Percentiles rank a stretch among this genome's conserved stretches.
These are phyloP conservation scores for Mortierella sp. DNA, from an alignment of 371 early-diverging fungal species.

Conservation along the genomic window DNA sequence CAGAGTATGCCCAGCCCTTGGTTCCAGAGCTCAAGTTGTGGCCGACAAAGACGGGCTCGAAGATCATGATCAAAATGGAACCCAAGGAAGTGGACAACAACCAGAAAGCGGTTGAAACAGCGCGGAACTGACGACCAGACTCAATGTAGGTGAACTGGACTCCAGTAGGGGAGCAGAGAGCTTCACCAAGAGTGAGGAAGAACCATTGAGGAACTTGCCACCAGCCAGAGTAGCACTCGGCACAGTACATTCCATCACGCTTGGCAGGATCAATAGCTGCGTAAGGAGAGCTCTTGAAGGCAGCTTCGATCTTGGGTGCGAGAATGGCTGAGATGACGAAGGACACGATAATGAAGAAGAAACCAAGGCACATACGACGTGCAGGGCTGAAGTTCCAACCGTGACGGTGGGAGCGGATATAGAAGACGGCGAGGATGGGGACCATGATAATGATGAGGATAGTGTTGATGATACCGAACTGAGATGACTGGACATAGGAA, in stretches of 20 bases:
- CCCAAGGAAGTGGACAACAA: slow-evolving; percentile 61
- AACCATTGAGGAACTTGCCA: slow-evolving; percentile 75
- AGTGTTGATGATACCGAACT: slow-evolving; percentile 52
- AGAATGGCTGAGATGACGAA: slow-evolving; percentile 59
- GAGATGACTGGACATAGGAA: slow-evolving; percentile 31
- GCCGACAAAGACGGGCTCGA: slow-evolving; percentile 37
- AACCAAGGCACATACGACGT: slow-evolving; percentile 66
- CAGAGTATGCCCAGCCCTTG: slow-evolving; percentile 49
- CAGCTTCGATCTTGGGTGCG: slow-evolving; percentile 52
- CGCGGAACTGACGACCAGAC: slow-evolving; percentile 62
- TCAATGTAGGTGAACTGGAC: slow-evolving; percentile 75
- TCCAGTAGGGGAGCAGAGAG: slow-evolving; percentile 73
- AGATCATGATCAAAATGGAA: slow-evolving; percentile 42
- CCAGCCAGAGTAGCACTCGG: slow-evolving; percentile 55
- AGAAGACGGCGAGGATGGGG: slow-evolving; percentile 68
- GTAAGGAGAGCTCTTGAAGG: slow-evolving; percentile 18
- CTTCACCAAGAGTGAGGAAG: slow-evolving; percentile 75
- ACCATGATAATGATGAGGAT: slow-evolving; percentile 68
- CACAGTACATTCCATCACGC: slow-evolving; percentile 38
- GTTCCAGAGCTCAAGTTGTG: too few relatives aligned
- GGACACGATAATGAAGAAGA: slow-evolving; percentile 57
- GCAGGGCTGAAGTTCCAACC: slow-evolving; percentile 60
- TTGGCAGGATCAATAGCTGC: slow-evolving; percentile 1
- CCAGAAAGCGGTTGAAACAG: slow-evolving; percentile 63
- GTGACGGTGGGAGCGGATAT: slow-evolving; percentile 60